Percentiles rank a stretch among this genome's conserved stretches.
Evolutionary conservation across 2,329 filamentous ascomycete species (phyloP).

Genomic region (Stenocarpella maydis): DNA sequence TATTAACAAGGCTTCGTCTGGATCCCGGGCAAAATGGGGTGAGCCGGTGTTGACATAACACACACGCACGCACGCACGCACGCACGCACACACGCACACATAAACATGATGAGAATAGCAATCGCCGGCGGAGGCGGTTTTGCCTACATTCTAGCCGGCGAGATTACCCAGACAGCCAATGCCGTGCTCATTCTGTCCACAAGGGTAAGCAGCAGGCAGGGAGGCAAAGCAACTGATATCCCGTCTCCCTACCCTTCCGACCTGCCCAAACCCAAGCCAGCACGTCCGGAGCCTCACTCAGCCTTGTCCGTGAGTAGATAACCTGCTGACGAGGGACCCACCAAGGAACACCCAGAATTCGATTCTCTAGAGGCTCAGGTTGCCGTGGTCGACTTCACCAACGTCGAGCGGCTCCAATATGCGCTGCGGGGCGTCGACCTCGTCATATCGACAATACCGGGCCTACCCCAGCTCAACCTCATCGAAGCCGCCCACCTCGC

Average conservation of each 20-base stretch:
- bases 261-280: background rate
- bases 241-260: background rate
- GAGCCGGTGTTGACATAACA: slow-evolving; percentile 1
- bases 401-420: slow-evolving; percentile 66
- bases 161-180: slow-evolving; percentile 71
- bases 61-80: too few relatives aligned
- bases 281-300: background rate
- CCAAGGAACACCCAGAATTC: slow-evolving; percentile 63
- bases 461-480: slow-evolving; percentile 71
- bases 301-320: slow-evolving; percentile 23
- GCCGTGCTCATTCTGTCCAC: slow-evolving; percentile 76
- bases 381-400: slow-evolving; percentile 72
- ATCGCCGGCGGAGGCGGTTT: slow-evolving; percentile 57
- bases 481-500: slow-evolving; percentile 75
- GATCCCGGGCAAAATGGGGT: slow-evolving; percentile 25
- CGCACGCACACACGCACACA: background rate
- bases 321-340: slow-evolving; percentile 17
- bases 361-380: slow-evolving; percentile 69
- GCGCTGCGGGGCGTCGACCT: slow-evolving; percentile 76
- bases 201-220: slow-evolving; percentile 62
- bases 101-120: slow-evolving; percentile 57
- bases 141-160: slow-evolving; percentile 56
- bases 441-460: slow-evolving; percentile 77
- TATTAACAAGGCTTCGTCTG: slow-evolving; percentile 23
- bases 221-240: slow-evolving; percentile 29